Evolutionary conservation across 192 early-diverging fungal species (phyloP), one percentile per base, ranked within the genome.

Genomic region (Podila epigama): DNA sequence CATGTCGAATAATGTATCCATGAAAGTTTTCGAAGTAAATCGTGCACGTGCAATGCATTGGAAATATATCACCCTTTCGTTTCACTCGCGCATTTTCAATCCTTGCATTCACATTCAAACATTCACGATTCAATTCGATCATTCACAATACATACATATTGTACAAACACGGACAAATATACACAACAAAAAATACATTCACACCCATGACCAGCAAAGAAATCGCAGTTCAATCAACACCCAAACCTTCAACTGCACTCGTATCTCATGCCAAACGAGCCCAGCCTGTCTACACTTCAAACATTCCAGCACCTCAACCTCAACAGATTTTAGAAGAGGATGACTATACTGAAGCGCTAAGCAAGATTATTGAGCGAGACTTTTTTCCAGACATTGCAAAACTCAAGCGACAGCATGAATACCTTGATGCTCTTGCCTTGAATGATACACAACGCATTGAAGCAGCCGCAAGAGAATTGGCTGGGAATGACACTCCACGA

Each of bases 291-390:
- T 77, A 77, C 50, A 56, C 58, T 29, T 64, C 73, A 20, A 77
- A 77, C 25, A 37, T 84, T 68, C 68, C 63, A 4, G 13, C 65
- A 6, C 58, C 68, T 6, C 44, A 53, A 41, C 72, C 72, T 11
- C 79, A 69, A 61, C 63, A 55, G 18, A 66, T 90, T 40, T 80
- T 95, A 1, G 93, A 94, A 51, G 94, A 95, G 71, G 94, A 95
- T 52, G 84, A 81, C 34, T 94, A 95, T 67, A 87, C 91, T 16
- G 86, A 89, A 9, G 87, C 87, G 12, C 82, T 95, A 35, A 87
- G 86, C 52, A 81, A 86, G 34, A 94, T 95, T 58, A 94, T 95
- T 63, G 85, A 94, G 61, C 71, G 93, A 11, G 94, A 95, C 68
- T 95, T 92, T 62, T 95, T 92, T 54, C 94, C 94, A 5, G 75